These are phyloP conservation scores for Gremmenia infestans DNA, from an alignment of 2,329 filamentous ascomycete species.

Conservation along the genomic window DNA sequence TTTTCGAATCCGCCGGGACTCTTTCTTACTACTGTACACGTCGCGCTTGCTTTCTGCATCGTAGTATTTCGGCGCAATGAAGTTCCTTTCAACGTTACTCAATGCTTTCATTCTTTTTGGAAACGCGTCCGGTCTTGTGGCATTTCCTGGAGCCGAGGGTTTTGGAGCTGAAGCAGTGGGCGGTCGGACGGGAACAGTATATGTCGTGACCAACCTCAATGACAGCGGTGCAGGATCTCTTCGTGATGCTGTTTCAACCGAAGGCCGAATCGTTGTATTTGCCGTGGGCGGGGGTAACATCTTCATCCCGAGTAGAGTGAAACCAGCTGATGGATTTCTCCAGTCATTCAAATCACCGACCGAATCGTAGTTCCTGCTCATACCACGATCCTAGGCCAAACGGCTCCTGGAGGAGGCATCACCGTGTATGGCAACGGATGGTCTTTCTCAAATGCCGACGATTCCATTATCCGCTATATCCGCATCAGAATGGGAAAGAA, in stretches of 20 bases:
- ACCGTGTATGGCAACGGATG: constrained; percentile 32
- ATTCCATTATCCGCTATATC: constrained; percentile 51
- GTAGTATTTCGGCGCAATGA: not conserved
- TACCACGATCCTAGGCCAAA: constrained; percentile 43
- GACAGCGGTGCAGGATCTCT: constrained; percentile 42
- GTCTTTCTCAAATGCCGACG: constrained; percentile 15
- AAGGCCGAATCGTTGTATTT: constrained; percentile 42
- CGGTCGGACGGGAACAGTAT: constrained; percentile 39
- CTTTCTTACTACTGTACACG: no score
- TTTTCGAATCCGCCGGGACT: no score
- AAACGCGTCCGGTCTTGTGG: constrained; percentile 13
- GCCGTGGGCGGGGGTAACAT: constrained; percentile 38
- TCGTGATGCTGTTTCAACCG: constrained; percentile 41
- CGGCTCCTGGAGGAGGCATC: constrained; percentile 41
- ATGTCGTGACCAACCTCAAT: constrained; percentile 41
- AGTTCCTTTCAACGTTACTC: not conserved
- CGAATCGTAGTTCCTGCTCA: constrained; percentile 32
- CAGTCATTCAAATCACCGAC: constrained; percentile 17
- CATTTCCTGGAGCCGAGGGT: constrained; percentile 44
- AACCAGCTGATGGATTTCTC: not conserved
- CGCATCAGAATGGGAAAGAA: constrained; percentile 49
- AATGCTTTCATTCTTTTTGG: not conserved
- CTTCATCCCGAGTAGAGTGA: not conserved
- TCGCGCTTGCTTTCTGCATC: not conserved
- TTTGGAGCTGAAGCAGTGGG: constrained; percentile 43